Evolutionary conservation across 306 rosid species (phyloP).

Genomic region (Lotus japonicus): DNA sequence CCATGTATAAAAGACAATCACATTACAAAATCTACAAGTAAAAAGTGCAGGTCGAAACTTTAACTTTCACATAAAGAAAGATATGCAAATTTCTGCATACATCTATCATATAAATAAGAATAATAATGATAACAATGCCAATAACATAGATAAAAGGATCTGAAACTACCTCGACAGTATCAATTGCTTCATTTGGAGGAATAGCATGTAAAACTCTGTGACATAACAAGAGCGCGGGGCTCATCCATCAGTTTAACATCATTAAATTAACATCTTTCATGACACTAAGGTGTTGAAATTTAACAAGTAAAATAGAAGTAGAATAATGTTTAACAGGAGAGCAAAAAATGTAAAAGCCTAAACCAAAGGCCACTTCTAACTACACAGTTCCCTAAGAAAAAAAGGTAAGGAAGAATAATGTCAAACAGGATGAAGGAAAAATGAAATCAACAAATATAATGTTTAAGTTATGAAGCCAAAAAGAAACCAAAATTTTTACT

Average conservation of each 20-base stretch:
- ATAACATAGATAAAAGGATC: background rate
- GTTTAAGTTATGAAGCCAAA: background rate
- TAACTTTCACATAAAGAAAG: background rate
- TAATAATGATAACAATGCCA: background rate
- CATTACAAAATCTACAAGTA: background rate
- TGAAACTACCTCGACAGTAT: conserved; percentile 81
- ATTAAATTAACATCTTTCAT: conserved; percentile 2
- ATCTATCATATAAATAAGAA: background rate
- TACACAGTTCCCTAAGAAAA: background rate
- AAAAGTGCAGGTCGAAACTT: background rate
- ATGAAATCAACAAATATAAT: background rate
- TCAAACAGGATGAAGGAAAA: background rate
- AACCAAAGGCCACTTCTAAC: background rate
- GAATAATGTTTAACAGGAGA: background rate
- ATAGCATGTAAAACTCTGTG: conserved; percentile 85
- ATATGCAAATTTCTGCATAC: background rate
- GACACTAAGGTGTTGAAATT: background rate
- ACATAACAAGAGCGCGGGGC: conserved; percentile 3
- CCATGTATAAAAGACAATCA: background rate
- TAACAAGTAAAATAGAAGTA: background rate
- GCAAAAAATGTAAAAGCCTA: background rate
- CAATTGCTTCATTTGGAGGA: conserved; percentile 91
- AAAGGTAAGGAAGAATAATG: background rate
- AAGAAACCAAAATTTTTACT: background rate
- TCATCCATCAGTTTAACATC: conserved; percentile 7